Base-by-base conservation (phyloP, 257 asterid species). In the Nicotiana undulata region DNA sequence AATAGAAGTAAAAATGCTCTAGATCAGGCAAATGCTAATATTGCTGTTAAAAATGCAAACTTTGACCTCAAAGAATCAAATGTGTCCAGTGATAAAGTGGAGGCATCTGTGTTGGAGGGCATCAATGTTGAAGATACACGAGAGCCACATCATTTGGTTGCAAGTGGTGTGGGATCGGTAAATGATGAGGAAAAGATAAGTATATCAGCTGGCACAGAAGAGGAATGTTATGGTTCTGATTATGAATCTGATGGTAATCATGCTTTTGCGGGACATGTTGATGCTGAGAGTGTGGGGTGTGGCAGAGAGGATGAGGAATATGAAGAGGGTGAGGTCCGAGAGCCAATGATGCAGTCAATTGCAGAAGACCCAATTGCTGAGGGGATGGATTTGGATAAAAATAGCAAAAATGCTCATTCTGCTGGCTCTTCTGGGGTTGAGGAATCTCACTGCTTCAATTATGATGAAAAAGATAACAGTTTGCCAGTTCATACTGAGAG, bases 291-390 rank as follows among this genome's bases (percentile, higher is more conserved):
- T 74, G 82, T 84, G 67, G 74, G 24, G 4, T 46, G 82, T 79
- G 79, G 18, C 80, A 89, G 84, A 83, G 97, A 89, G 85, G 96
- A 92, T 83, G 97, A 89, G 64, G 97, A 94, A 12, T 89, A 79
- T 82, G 98, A 95, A 89, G 99, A 95, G 77, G 98, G 98, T 81
- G 98, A 95, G 85, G 87, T 92, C 76, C 89, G 97, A 85, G 98
- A 91, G 82, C 86, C 90, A 37, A 20, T 77, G 11, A 82, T 75
- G 64, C 84, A 49, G 52, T 81, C 91, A 81, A 80, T 81, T 16
- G 80, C 44, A 46, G 90, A 85, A 82, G 89, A 85, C 32, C 83
- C 81, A 26, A 34, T 75, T 81, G 77, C 52, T 67, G 86, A 72
- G 75, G 89, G 34, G 61, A 66, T 81, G 77, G 84, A 81, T 61